Base-by-base conservation (phyloP, 2,329 filamentous ascomycete species). In the Diplodia seriata region DNA sequence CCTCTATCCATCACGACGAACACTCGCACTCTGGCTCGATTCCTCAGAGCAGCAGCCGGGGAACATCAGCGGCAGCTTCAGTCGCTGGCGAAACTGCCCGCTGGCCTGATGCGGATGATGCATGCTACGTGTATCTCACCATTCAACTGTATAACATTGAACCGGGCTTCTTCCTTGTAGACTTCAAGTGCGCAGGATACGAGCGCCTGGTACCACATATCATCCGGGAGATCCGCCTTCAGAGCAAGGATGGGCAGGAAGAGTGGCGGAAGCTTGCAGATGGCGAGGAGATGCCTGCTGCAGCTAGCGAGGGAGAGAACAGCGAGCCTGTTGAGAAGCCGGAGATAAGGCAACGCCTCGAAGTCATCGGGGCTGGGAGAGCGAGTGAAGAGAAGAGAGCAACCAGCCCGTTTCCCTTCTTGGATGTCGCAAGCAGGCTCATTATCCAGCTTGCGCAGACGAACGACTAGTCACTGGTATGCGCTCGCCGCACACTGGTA, bases 171-270 rank as follows among this genome's bases (percentile, higher is more conserved):
- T 97, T 93, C 79, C 67, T 99, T 70, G 95, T 99, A 59, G 95
- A 99, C 78, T 99, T 99, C 85, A 98, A 97, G 78, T 98, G 94
- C 78, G 94, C 95, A 15, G 95, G 95, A 23, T 99, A 99, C 80
- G 95, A 99, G 81, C 92, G 95, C 67, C 90, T 94, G 59, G 88
- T 90, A 3, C 74, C 75, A 11, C 77, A 79, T 5, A 76, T 84
- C 56, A 77, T 80, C 8, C 76, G 76, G 63, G 78, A 80, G 68
- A 75, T 80, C 68, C 38, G 71, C 26, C 73, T 57, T 74, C 76
- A 49, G 76, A 74, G 23, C 54, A 66, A 50, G 26, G 61, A 64
- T 20, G 61, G 57, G n/a, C 57, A 59, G n/a, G 56, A 67, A 49
- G 54, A 69, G 11, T 67, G 65, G 78, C 68, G 76, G 11, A 69